Conservation (phyloP, 140 eudicot genomes). For the Ambrosia hybrid region DNA sequence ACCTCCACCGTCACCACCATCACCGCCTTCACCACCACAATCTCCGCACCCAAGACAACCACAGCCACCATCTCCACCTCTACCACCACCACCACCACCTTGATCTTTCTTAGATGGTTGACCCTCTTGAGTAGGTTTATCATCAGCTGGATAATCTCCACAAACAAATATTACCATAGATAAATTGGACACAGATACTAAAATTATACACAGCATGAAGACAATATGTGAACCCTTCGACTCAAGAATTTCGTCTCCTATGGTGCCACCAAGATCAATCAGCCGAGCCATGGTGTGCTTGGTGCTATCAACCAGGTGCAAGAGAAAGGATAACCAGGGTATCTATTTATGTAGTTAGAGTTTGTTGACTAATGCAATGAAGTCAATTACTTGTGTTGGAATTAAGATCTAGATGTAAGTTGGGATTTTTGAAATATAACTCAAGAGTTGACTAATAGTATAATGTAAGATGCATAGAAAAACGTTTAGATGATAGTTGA, state of each 20-base stretch:
- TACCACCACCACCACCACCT: not conserved
- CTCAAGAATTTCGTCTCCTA: not conserved
- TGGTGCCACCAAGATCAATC: slow-evolving; percentile 17
- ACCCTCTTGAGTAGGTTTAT: not conserved
- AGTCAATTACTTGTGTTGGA: not conserved
- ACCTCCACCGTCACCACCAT: not conserved
- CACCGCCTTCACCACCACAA: not conserved
- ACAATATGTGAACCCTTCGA: slow-evolving; percentile 31
- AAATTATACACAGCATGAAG: slow-evolving; percentile 34
- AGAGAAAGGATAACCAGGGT: too few relatives aligned
- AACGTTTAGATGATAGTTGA: not conserved
- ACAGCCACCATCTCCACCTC: not conserved
- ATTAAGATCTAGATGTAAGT: not conserved
- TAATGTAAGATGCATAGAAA: not conserved
- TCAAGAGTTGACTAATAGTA: not conserved
- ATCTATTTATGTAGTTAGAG: not conserved
- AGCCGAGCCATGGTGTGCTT: slow-evolving; percentile 21
- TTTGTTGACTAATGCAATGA: not conserved
- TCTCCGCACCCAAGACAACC: not conserved
- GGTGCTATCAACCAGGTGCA: too few relatives aligned
- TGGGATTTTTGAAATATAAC: not conserved
- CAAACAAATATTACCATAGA: slow-evolving; percentile 49
- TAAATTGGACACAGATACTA: slow-evolving; percentile 32
- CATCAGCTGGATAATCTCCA: slow-evolving; percentile 3
- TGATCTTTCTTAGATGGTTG: slow-evolving; percentile 5